phyloP scores from a whole-genome alignment of 2,329 filamentous ascomycete genomes.

The Tolypocladium pustulatum region DNA sequence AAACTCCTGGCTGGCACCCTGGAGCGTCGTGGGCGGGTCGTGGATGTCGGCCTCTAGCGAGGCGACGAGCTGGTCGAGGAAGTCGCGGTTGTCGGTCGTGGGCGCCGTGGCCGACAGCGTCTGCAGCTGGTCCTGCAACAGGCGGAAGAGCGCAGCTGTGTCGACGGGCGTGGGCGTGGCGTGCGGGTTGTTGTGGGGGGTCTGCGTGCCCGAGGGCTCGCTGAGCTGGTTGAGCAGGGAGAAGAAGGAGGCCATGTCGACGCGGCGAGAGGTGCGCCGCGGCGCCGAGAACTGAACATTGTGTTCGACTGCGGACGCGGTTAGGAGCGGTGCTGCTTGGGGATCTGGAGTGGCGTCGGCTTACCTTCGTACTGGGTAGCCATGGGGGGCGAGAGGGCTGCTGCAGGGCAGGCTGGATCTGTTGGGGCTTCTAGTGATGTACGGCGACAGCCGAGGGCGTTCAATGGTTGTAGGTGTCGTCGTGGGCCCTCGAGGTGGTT shows the following conservation, averaged over 20 bases:
- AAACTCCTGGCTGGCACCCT: conserved; percentile 48
- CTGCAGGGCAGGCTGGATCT: not conserved
- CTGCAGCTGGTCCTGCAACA: conserved; percentile 48
- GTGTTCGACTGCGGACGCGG: conserved; percentile 44
- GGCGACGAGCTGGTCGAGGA: conserved; percentile 39
- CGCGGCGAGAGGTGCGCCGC: conserved; percentile 35
- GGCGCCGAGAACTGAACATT: conserved; percentile 39
- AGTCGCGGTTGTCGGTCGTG: conserved; percentile 32
- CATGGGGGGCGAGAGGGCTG: conserved; percentile 25
- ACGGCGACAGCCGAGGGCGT: not conserved
- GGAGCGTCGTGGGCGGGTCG: conserved; percentile 38
- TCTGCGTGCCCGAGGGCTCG: conserved; percentile 20
- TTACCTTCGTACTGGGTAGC: conserved; percentile 47
- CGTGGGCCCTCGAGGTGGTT: not conserved
- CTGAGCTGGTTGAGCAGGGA: conserved; percentile 45
- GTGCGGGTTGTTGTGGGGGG: conserved; percentile 40
- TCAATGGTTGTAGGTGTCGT: not conserved
- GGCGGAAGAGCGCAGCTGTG: conserved; percentile 44
- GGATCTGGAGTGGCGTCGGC: conserved; percentile 1
- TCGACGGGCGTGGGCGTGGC: conserved; percentile 51
- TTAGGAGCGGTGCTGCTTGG: not conserved
- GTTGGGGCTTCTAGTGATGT: not conserved
- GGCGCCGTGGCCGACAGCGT: conserved; percentile 39
- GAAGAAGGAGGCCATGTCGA: conserved; percentile 55
- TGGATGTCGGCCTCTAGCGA: conserved; percentile 39